Percentiles rank a stretch among this genome's conserved stretches.
Evolutionary conservation across 2,329 filamentous ascomycete species (phyloP).

Genomic region (Sporothrix mexicana): DNA sequence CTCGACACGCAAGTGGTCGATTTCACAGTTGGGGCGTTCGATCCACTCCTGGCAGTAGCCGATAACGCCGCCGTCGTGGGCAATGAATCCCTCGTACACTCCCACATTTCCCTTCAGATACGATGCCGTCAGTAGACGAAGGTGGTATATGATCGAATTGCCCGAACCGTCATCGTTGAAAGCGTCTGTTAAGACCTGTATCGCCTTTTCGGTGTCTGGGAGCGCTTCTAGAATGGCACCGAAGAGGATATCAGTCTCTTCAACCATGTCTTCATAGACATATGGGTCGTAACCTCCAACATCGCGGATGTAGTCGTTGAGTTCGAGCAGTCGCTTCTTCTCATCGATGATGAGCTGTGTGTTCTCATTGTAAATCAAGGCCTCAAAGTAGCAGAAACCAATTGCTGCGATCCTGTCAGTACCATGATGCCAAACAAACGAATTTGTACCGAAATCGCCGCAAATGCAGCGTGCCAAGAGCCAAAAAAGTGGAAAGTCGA

Average conservation of each 20-base stretch:
- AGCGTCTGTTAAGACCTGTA: conserved; percentile 60
- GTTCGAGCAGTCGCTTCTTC: conserved; percentile 70
- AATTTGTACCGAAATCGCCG: background rate
- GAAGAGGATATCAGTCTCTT: conserved; percentile 74
- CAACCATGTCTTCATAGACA: conserved; percentile 82
- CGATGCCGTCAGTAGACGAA: conserved; percentile 79
- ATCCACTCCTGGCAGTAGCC: conserved; percentile 74
- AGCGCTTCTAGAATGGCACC: conserved; percentile 66
- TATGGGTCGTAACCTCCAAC: conserved; percentile 74
- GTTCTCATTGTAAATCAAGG: conserved; percentile 72
- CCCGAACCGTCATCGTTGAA: conserved; percentile 77
- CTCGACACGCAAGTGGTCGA: conserved; percentile 86
- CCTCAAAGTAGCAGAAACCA: conserved; percentile 92
- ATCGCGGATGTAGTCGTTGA: conserved; percentile 72
- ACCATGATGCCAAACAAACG: background rate
- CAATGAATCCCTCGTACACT: conserved; percentile 74
- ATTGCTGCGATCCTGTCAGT: conserved; percentile 66
- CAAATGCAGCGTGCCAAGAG: background rate
- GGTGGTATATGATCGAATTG: conserved; percentile 83
- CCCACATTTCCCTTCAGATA: conserved; percentile 78
- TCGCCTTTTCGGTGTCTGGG: conserved; percentile 62
- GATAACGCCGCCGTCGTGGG: conserved; percentile 62
- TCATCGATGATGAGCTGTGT: conserved; percentile 71
- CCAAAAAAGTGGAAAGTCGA: background rate
- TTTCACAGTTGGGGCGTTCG: conserved; percentile 78